A percentile compares a stretch with the other conserved stretches of the same genome.
These are phyloP conservation scores for Penicillium malachiteum DNA, from an alignment of 495 filamentous ascomycete genomes.

Conservation along the genomic window DNA sequence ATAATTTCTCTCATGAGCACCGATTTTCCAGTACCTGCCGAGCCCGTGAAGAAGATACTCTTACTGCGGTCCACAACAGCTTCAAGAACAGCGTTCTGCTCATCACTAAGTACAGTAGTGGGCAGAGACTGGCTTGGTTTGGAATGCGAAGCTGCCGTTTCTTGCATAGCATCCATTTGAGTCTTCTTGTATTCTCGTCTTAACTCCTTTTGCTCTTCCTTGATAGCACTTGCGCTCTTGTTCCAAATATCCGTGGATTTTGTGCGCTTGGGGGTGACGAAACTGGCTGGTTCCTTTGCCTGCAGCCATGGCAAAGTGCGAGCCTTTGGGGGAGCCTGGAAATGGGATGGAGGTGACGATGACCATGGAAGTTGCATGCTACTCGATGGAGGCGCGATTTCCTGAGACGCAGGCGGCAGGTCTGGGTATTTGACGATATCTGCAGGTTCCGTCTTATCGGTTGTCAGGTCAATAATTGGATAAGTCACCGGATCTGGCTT, in stretches of 20 bases:
- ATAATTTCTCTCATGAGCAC: slow-evolving; percentile 93
- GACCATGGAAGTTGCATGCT: slow-evolving; percentile 62
- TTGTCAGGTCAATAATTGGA: slow-evolving; percentile 19
- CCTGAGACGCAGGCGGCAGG: slow-evolving; percentile 36
- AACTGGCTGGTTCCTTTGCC: slow-evolving; percentile 24
- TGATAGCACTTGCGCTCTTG: slow-evolving; percentile 74
- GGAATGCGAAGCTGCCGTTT: slow-evolving; percentile 9
- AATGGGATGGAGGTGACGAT: slow-evolving; percentile 57
- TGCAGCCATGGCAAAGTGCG: slow-evolving; percentile 57
- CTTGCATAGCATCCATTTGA: slow-evolving; percentile 31
- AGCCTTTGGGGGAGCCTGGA: slow-evolving; percentile 46
- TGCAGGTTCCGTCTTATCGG: slow-evolving; percentile 11
- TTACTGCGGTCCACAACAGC: slow-evolving; percentile 71
- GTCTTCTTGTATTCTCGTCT: slow-evolving; percentile 59
- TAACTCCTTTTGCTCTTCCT: slow-evolving; percentile 76
- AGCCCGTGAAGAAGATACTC: slow-evolving; percentile 97
- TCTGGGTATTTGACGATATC: slow-evolving; percentile 41
- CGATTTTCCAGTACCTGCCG: slow-evolving; percentile 96
- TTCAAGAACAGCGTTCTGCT: slow-evolving; percentile 80
- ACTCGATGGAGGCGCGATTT: slow-evolving; percentile 41
- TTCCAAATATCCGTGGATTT: slow-evolving; percentile 69
- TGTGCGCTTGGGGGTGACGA: slow-evolving; percentile 36
- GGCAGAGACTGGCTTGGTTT: slow-evolving; percentile 39
- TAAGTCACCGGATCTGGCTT: slow-evolving; percentile 24
- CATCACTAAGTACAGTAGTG: slow-evolving; percentile 72